Conservation (phyloP, 192 early-diverging fungal genomes). For the Cetraspora pellucida region DNA sequence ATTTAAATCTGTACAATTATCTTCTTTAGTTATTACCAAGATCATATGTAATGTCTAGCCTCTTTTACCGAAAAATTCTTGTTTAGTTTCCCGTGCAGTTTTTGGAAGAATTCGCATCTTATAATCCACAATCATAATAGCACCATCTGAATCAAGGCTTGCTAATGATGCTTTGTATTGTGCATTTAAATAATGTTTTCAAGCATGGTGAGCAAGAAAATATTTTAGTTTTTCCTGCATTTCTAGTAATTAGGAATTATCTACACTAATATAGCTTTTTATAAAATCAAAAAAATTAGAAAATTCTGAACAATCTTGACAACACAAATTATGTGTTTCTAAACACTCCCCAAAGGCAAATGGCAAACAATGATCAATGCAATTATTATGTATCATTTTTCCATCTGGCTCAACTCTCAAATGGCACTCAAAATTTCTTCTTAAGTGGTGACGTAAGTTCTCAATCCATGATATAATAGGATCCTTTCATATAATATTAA, state of each 20-base stretch:
- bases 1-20: background rate
- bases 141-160: background rate
- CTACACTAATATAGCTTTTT: background rate
- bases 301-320: background rate
- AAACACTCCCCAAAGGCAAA: slow-evolving; percentile 5
- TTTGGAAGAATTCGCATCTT: slow-evolving; percentile 13
- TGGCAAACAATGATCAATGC: background rate
- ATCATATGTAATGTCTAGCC: too few relatives aligned
- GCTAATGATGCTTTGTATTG: slow-evolving; percentile 12
- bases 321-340: background rate
- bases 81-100: background rate
- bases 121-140: background rate
- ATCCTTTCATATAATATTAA: too few relatives aligned
- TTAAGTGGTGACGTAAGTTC: background rate
- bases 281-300: slow-evolving; percentile 1
- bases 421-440: too few relatives aligned
- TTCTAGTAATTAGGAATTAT: background rate
- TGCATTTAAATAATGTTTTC: background rate
- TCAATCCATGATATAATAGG: background rate
- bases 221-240: background rate
- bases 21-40: background rate
- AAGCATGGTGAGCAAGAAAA: background rate
- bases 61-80: too few relatives aligned
- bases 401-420: background rate
- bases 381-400: background rate